phyloP scores from a whole-genome alignment of 2,329 filamentous ascomycete genomes.

The Raffaelea arxii region DNA sequence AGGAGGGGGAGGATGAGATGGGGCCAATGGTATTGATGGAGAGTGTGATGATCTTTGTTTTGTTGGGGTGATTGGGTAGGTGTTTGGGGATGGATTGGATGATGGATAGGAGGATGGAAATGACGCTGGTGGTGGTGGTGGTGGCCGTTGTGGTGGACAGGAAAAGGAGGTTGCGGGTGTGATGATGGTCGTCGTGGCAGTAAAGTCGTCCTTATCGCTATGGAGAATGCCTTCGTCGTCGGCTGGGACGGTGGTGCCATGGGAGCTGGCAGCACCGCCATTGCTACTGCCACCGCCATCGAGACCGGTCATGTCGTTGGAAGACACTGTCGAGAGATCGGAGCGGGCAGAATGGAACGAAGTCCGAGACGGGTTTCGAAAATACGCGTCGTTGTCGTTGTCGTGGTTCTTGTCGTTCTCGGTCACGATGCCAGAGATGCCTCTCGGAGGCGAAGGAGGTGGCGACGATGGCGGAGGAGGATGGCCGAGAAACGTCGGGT shows the following conservation, averaged over 20 bases:
- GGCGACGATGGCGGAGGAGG: slow-evolving; percentile 6
- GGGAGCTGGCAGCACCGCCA: slow-evolving; percentile 11
- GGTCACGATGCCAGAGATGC: too few relatives aligned
- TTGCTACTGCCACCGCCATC: slow-evolving; percentile 7
- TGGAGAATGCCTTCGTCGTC: slow-evolving; percentile 10
- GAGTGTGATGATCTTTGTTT: too few relatives aligned
- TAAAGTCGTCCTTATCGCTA: not conserved
- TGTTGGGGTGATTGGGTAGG: not conserved
- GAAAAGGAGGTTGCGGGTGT: not conserved
- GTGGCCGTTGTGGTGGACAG: slow-evolving; percentile 5
- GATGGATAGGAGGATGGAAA: not conserved
- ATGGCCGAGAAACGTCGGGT: slow-evolving; percentile 1
- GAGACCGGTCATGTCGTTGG: slow-evolving; percentile 11
- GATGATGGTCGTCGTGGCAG: not conserved
- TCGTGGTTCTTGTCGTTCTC: too few relatives aligned
- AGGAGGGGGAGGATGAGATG: too few relatives aligned
- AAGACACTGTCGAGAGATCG: slow-evolving; percentile 9
- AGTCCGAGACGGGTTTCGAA: slow-evolving; percentile 4
- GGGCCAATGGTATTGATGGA: too few relatives aligned
- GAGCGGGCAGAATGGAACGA: not conserved
- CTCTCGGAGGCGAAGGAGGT: slow-evolving; percentile 6
- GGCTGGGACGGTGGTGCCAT: slow-evolving; percentile 7
- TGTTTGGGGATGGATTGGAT: not conserved
- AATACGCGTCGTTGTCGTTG: slow-evolving; percentile 7
- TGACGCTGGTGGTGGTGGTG: not conserved